Evolutionary conservation across 2,329 filamentous ascomycete species (phyloP), one percentile per base, ranked within the genome.

Genomic region (Xylariaceae sp.): DNA sequence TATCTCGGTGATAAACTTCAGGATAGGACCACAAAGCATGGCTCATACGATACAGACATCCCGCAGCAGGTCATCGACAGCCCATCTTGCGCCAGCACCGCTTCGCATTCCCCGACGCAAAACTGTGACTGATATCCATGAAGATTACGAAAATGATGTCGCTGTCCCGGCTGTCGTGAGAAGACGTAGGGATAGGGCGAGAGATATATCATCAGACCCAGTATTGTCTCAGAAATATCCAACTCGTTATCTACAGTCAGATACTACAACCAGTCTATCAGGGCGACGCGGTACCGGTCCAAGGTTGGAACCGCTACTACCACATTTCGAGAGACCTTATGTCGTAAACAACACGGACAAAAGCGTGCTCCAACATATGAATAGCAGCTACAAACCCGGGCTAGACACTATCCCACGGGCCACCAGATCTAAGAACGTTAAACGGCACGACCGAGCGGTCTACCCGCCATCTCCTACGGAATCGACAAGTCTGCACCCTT

Each of bases 251-350:
- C 27, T n/a, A 12, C 42, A 51, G n/a, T 35, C 46, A 26, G 26
- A 42, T 55, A 43, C 52, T 6, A 26, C 55, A 37, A 49, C 50
- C 32, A 35, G 42, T 39, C 32, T 40, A 40, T 57, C 57, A 30
- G 58, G 58, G n/a, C 57, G 53, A 34, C 62, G 59, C 27, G 27
- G 43, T n/a, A 50, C 58, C 3, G 53, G 60, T 1, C 50, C 61
- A 0, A 65, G 59, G 19, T 57, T 72, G 6, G 65, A 61, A 6
- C 56, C 63, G 2, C 60, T 73, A 2, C 65, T 71, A 12, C 69
- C 71, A 6, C 71, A 67, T 29, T 73, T 71, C 29, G 70, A 72
- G 57, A 61, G 59, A 3, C 62, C 68, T 5, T 66, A 68, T 49
- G 61, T 62, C 3, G 62, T 65, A 7, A 66, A 58, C 29, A 64